Evolutionary conservation across 2,329 filamentous ascomycete species (phyloP), one percentile per base, ranked within the genome.

Genomic region (Macroventuria anomochaeta): DNA sequence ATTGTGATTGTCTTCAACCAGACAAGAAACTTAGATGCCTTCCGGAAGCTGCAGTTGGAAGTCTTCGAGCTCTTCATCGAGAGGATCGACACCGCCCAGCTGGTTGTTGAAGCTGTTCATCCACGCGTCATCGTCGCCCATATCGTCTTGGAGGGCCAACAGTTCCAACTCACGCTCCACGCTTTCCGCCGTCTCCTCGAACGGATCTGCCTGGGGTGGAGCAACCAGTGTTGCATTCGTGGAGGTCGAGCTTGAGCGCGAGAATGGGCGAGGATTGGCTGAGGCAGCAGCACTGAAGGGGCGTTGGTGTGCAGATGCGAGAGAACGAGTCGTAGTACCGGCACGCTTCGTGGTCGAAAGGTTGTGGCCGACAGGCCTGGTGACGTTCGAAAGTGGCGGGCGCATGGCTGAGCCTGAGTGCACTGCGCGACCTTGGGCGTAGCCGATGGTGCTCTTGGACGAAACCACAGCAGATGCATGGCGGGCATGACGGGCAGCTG

Each of bases 401-500:
- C 73, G 72, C 20, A 67, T 46, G 33, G 65, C 57, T 38, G 63
- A 56, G 15, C 78, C 79, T 2, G 80, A 76, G 17, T 80, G 80
- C 2, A 81, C 77, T 10, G 78, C 77, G 28, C 90, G 85, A 28
- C 93, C 92, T 72, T 89, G 91, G 50, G 85, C 90, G 71, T 96
- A 96, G 13, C 93, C 93, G 34, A 96, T 82, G 0, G 92, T 96
- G 49, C 86, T 93, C 58, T 87, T 85, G 1, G 92, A 96, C 5
- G 86, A 86, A 5, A 84, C 84, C 18, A 84, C 81, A 1, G 88
- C 87, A 10, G 83, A 80, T 7, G 81, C 81, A 59, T 85, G 83
- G 39, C 86, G 84, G 62, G 84, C 80, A 58, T 85, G 83, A 41
- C 85, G 84, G 62, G 84, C 79, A 8, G 74, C 69, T n/a, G 80